Conservation (phyloP, 371 early-diverging fungal genomes). For the Amoeboaphelidium protococcarum region DNA sequence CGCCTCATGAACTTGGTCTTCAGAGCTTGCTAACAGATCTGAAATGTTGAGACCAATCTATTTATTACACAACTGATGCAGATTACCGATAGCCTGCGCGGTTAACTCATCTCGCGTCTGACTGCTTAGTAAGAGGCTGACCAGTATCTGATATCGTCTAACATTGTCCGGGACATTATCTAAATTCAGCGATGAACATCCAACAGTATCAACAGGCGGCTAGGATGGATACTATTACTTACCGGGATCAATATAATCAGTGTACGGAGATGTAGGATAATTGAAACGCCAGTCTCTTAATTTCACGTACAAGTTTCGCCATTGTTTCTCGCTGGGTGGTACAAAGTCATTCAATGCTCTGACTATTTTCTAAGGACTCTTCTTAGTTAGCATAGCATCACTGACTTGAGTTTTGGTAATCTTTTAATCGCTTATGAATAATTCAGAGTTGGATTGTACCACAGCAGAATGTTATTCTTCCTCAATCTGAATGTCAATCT, state of each 20-base stretch:
- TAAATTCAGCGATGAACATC: conserved; percentile 54
- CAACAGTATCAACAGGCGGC: conserved; percentile 90
- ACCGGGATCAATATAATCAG: too few relatives aligned
- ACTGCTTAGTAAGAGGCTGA: conserved; percentile 77
- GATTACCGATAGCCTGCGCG: conserved; percentile 35
- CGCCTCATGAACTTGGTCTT: conserved; percentile 29
- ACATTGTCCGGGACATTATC: conserved; percentile 15
- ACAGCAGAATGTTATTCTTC: too few relatives aligned
- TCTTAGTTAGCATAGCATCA: too few relatives aligned
- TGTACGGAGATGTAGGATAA: too few relatives aligned
- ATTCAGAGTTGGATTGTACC: too few relatives aligned
- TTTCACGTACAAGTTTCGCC: not conserved
- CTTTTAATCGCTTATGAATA: too few relatives aligned
- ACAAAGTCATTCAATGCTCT: too few relatives aligned
- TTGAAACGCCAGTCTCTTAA: not conserved
- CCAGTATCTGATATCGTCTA: conserved; percentile 57
- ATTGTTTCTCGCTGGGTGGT: too few relatives aligned
- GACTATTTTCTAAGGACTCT: too few relatives aligned
- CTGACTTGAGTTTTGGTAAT: too few relatives aligned
- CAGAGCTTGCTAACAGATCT: conserved; percentile 8
- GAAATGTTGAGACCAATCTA: conserved; percentile 15
- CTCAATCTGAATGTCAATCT: too few relatives aligned
- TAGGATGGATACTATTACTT: too few relatives aligned
- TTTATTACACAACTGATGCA: conserved; percentile 29
- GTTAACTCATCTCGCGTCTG: conserved; percentile 88